Percentiles rank a stretch among this genome's conserved stretches.
Evolutionary conservation across 257 asterid genomes (phyloP).

Genomic region (Handroanthus guayacan): DNA sequence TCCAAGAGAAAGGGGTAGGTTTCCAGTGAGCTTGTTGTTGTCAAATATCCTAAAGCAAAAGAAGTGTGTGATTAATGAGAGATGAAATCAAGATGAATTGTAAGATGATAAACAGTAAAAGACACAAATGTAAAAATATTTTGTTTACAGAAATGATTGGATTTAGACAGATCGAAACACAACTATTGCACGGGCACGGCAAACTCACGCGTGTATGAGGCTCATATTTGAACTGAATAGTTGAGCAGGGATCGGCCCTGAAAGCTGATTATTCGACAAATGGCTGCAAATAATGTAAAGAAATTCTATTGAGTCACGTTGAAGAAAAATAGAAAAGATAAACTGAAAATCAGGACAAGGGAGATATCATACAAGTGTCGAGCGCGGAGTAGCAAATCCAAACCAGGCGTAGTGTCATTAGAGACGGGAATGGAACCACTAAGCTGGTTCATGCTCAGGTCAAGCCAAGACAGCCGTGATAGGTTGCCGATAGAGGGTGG

Average conservation of each 20-base stretch:
- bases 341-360: background rate
- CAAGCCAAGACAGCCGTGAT: slow-evolving; percentile 80
- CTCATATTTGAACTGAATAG: slow-evolving; percentile 72
- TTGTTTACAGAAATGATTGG: background rate
- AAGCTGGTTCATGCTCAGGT: slow-evolving; percentile 72
- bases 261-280: slow-evolving; percentile 72
- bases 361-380: slow-evolving; percentile 68
- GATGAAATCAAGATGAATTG: slow-evolving; percentile 8
- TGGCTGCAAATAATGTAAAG: slow-evolving; percentile 58
- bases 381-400: slow-evolving; percentile 66
- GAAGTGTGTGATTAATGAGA: slow-evolving; percentile 8
- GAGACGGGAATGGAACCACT: slow-evolving; percentile 82
- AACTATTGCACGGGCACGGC: background rate
- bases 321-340: background rate
- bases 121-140: background rate
- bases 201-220: slow-evolving; percentile 77
- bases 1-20: slow-evolving; percentile 68
- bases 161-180: background rate
- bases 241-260: slow-evolving; percentile 63
- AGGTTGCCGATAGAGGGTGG: slow-evolving; percentile 82
- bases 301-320: background rate
- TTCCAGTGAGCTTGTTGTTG: slow-evolving; percentile 70
- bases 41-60: slow-evolving; percentile 68
- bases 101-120: background rate
- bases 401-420: slow-evolving; percentile 55